Evolutionary conservation across 73 alveolate species (phyloP), one percentile per base, ranked within the genome.

Genomic region (Durusdinium trenchii): DNA sequence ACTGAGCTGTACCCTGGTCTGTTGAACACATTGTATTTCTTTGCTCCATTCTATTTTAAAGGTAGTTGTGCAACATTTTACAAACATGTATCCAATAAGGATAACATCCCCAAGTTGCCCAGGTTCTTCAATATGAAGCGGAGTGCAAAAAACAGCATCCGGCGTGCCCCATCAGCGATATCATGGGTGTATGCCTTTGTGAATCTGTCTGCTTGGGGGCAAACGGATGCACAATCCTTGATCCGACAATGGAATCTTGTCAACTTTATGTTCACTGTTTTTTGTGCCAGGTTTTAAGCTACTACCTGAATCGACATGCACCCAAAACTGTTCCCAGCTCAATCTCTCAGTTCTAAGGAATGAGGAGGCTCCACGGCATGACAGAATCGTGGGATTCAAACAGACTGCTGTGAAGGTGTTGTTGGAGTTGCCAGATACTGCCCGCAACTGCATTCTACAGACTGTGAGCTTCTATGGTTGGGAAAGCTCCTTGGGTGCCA

Each of bases 71-170:
- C n/a, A n/a, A n/a, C n/a, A n/a, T n/a, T n/a, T n/a, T n/a, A n/a
- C n/a, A n/a, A n/a, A n/a, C n/a, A n/a, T n/a, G n/a, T n/a, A n/a
- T n/a, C n/a, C n/a, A n/a, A n/a, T n/a, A n/a, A n/a, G n/a, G n/a
- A n/a, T n/a, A n/a, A n/a, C n/a, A n/a, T n/a, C n/a, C n/a, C n/a
- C n/a, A n/a, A n/a, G n/a, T n/a, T n/a, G 64, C 64, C 20, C 20
- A 82, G 92, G 92, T 82, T 82, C 50, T 82, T 30, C 71, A 82
- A 82, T 71, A 82, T 82, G 92, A 46, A 48, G 71, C 28, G 36
- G 71, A 47, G 71, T 38, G 6, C 73, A 0, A 0, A 4, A 0
- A 38, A 48, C n/a, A 32, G 50, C 30, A 82, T 82, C 71, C 5
- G 92, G 35, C 51, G 54, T 1, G 92, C 92, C 9, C 92, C 92